Evolutionary conservation across 2,329 filamentous ascomycete species (phyloP), one percentile per base, ranked within the genome.

Genomic region (Helminthosporium solani): DNA sequence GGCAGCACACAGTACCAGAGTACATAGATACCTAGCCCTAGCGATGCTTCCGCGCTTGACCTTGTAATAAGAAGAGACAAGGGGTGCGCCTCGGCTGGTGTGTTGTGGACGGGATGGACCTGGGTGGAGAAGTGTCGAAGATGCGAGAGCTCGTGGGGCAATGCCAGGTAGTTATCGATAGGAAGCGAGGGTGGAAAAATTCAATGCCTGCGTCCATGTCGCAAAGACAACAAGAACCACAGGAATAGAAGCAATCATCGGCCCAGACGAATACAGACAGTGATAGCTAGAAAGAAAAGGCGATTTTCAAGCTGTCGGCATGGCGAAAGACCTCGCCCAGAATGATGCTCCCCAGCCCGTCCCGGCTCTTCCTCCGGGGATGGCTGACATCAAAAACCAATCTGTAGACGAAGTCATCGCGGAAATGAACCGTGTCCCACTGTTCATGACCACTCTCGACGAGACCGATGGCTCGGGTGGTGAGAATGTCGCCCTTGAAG

Each of bases 361-460:
- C 2, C 71, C 79, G 5, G 69, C 73, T 11, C 70, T 85, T 50
- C 82, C 84, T 4, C 82, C 82, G 1, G 73, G 72, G 3, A 81
- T 84, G 74, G 79, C 78, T 15, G 77, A 77, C 2, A 72, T 81
- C 35, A 78, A 76, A 49, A 75, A 77, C 44, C 76, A 82, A 61
- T 76, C 77, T 3, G 75, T 75, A 1, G 81, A 85, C 38, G 81
- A 87, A 54, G 72, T 88, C 28, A 62, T 85, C 33, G 73, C 76
- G 37, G 81, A 86, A 59, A 76, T 88, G 72, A 87, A 86, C 63
- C 82, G 83, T 54, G 78, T 81, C 38, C 94, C 94, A 6, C 80
- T 99, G 30, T 99, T 99, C 78, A 99, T 99, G 94, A 97, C 90
- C 23, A 85, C 88, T 57, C 78, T 96, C 27, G 88, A 81, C 47